Conservation (phyloP, 495 filamentous ascomycete genomes). For the Amniculicola lignicola region DNA sequence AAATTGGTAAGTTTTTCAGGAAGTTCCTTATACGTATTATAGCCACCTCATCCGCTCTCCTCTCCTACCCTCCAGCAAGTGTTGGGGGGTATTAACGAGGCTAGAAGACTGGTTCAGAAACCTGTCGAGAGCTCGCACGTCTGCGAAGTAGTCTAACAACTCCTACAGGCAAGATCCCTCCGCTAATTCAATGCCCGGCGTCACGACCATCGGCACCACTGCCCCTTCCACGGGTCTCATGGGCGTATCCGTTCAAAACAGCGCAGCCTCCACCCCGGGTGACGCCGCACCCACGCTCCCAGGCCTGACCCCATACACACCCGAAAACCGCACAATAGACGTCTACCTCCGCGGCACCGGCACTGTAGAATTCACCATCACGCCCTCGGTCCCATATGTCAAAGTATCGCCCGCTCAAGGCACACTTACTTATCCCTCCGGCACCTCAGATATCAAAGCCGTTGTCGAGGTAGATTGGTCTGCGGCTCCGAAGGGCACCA, state of each 20-base stretch:
- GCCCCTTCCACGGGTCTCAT: conserved; percentile 21
- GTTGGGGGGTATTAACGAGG: too few species aligned
- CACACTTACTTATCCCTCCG: conserved; percentile 22
- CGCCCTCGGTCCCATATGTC: conserved; percentile 10
- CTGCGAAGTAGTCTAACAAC: too few species aligned
- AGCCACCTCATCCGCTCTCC: too few species aligned
- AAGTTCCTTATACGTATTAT: too few species aligned
- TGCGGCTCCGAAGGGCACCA: conserved; percentile 16
- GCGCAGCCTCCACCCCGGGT: conserved; percentile 20
- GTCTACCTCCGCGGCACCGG: conserved; percentile 24
- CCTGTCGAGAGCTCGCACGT: too few species aligned
- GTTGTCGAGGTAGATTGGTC: conserved; percentile 21
- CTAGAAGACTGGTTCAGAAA: too few species aligned
- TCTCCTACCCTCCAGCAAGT: too few species aligned
- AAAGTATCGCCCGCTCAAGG: conserved; percentile 9
- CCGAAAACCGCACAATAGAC: conserved; percentile 31
- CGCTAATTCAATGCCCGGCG: conserved; percentile 23
- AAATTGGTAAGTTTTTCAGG: conserved; percentile 13
- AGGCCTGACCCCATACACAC: conserved; percentile 18
- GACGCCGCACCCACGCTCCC: conserved; percentile 17
- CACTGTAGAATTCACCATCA: conserved; percentile 22
- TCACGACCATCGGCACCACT: conserved; percentile 22
- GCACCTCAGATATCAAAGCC: conserved; percentile 18
- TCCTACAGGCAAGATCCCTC: conserved; percentile 30
- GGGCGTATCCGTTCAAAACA: conserved; percentile 24